These are phyloP conservation scores for Alloteropsis angusta DNA, from an alignment of 202 grass and related monocot species.

Conservation along the genomic window DNA sequence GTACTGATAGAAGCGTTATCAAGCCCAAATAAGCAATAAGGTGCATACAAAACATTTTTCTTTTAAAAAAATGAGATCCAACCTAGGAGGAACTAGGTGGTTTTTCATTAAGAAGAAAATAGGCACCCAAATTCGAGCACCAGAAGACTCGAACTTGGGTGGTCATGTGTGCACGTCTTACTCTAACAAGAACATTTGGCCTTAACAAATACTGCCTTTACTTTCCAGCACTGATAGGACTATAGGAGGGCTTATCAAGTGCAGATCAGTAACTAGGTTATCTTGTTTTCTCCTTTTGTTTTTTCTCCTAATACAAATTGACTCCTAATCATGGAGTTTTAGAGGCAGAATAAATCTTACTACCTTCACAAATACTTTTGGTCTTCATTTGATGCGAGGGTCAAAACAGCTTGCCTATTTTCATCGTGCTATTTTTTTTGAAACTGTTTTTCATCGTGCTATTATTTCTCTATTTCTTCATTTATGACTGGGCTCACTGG, in stretches of 20 bases:
- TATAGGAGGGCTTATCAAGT: neutral
- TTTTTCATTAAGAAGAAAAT: too few species aligned
- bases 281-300: neutral
- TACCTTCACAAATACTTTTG: neutral
- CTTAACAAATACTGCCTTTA: neutral
- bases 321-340: neutral
- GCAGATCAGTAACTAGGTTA: neutral
- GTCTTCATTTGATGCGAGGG: neutral
- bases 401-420: conserved; percentile 18
- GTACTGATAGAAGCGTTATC: neutral
- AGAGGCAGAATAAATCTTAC: neutral
- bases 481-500: neutral
- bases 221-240: neutral
- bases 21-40: neutral
- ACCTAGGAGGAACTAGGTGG: too few species aligned
- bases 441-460: neutral
- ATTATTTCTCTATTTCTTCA: neutral
- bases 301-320: neutral
- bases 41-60: neutral
- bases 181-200: neutral
- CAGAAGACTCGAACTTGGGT: too few species aligned
- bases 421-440: neutral
- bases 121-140: too few species aligned
- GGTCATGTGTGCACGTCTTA: too few species aligned
- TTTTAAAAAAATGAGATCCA: too few species aligned